A percentile compares a stretch with the other conserved stretches of the same genome.
Conservation (phyloP, 768 basidiomycete genomes). For the Hortiboletus campestris region DNA sequence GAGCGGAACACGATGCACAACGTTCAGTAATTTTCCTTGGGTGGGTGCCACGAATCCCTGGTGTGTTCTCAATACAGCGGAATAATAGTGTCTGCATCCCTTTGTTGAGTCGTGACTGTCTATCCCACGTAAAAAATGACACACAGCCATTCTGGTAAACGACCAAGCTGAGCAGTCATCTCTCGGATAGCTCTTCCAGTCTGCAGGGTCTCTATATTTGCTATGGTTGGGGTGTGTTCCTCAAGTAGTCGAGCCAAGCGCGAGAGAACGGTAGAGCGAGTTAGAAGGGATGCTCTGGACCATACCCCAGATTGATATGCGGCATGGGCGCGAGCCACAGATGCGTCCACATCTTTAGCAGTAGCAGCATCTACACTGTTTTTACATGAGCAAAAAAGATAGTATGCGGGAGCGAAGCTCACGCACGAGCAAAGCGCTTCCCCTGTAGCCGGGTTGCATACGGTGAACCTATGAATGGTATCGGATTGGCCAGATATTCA, state of each 20-base stretch:
- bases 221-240: conserved; percentile 54
- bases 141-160: conserved; percentile 86
- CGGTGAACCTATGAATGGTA: conserved; percentile 42
- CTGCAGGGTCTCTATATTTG: conserved; percentile 67
- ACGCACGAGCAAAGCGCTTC: conserved; percentile 56
- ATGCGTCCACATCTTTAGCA: conserved; percentile 45
- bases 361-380: conserved; percentile 56
- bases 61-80: conserved; percentile 69
- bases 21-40: conserved; percentile 75
- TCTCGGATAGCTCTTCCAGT: conserved; percentile 82
- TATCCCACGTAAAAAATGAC: conserved; percentile 24
- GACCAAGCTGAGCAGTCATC: conserved; percentile 74
- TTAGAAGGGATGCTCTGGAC: conserved; percentile 57
- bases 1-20: conserved; percentile 74
- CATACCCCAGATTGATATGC: conserved; percentile 67
- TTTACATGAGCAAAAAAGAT: background rate
- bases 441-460: conserved; percentile 70
- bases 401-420: conserved; percentile 45
- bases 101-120: background rate
- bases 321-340: conserved; percentile 55
- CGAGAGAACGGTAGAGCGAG: conserved; percentile 64
- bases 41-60: conserved; percentile 72
- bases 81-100: conserved; percentile 64
- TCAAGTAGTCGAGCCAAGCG: conserved; percentile 64
- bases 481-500: background rate